Evolutionary conservation across 805 yeast species (phyloP).

Genomic region (Starmerella etchellsii): DNA sequence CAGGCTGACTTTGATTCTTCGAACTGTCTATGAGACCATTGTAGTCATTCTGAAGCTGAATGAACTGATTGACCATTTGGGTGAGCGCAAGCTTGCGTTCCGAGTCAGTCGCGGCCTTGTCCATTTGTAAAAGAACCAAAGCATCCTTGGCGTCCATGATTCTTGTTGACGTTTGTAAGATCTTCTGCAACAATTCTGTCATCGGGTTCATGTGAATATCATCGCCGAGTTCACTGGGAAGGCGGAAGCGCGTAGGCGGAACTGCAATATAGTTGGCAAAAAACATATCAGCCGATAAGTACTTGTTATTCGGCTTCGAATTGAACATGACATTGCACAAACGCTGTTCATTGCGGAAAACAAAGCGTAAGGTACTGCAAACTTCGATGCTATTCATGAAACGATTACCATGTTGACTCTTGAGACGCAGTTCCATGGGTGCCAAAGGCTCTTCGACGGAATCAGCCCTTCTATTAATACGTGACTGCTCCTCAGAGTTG

Average conservation of each 20-base stretch:
- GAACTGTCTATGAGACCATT: conserved; percentile 87
- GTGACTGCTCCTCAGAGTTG: conserved; percentile 25
- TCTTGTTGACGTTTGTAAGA: conserved; percentile 63
- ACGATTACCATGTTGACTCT: conserved; percentile 55
- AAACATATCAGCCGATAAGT: conserved; percentile 62
- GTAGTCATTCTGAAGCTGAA: conserved; percentile 86
- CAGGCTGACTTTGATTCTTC: conserved; percentile 63
- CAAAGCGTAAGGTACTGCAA: conserved; percentile 58
- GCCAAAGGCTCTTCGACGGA: conserved; percentile 29
- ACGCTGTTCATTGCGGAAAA: conserved; percentile 61
- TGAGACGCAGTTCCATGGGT: conserved; percentile 29
- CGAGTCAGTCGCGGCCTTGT: conserved; percentile 41
- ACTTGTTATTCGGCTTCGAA: conserved; percentile 51
- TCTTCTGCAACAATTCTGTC: conserved; percentile 71
- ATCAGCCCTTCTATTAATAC: conserved; percentile 25
- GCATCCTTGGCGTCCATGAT: conserved; percentile 86
- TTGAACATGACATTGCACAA: conserved; percentile 66
- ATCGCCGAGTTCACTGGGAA: conserved; percentile 94
- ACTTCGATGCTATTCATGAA: conserved; percentile 83
- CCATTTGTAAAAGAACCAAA: conserved; percentile 48
- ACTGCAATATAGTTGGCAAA: conserved; percentile 81
- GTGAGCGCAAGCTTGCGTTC: conserved; percentile 70
- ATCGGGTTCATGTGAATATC: conserved; percentile 90
- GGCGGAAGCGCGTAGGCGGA: conserved; percentile 92
- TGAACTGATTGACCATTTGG: conserved; percentile 90